A percentile compares a stretch with the other conserved stretches of the same genome.
phyloP scores from a whole-genome alignment of 106 monocot species.

The Xerophyta viscosa region DNA sequence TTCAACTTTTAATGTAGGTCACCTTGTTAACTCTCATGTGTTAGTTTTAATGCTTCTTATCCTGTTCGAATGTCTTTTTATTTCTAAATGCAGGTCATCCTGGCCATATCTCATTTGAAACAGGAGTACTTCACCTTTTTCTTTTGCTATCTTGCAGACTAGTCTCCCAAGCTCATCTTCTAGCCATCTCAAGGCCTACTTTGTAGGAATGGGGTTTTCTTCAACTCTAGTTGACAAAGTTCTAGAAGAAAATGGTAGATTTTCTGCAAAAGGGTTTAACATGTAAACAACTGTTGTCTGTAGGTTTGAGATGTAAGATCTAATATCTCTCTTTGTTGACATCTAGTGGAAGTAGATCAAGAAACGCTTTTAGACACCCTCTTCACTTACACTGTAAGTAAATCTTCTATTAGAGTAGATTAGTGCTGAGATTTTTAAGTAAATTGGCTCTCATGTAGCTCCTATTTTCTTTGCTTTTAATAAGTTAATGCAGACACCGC shows the following conservation, averaged over 20 bases:
- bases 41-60: too few species aligned
- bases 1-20: too few species aligned
- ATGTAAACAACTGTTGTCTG: too few species aligned
- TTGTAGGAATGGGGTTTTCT: constrained; percentile 81
- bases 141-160: constrained; percentile 28
- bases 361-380: constrained; percentile 56
- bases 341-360: constrained; percentile 45
- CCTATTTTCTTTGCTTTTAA: too few species aligned
- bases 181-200: constrained; percentile 39
- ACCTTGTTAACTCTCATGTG: too few species aligned
- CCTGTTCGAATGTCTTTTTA: too few species aligned
- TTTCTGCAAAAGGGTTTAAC: too few species aligned
- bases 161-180: constrained; percentile 38
- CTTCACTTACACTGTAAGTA: constrained; percentile 55
- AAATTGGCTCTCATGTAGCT: too few species aligned
- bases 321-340: not conserved
- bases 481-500: too few species aligned
- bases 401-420: not conserved
- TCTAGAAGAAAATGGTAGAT: constrained; percentile 56
- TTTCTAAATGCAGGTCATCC: too few species aligned
- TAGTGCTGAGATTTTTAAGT: too few species aligned
- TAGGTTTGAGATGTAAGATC: not conserved
- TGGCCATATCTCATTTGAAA: too few species aligned
- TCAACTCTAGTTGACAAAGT: constrained; percentile 65
- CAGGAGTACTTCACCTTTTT: not conserved